Conservation (phyloP, 2,329 filamentous ascomycete species). For the Botryotinia narcissicola region DNA sequence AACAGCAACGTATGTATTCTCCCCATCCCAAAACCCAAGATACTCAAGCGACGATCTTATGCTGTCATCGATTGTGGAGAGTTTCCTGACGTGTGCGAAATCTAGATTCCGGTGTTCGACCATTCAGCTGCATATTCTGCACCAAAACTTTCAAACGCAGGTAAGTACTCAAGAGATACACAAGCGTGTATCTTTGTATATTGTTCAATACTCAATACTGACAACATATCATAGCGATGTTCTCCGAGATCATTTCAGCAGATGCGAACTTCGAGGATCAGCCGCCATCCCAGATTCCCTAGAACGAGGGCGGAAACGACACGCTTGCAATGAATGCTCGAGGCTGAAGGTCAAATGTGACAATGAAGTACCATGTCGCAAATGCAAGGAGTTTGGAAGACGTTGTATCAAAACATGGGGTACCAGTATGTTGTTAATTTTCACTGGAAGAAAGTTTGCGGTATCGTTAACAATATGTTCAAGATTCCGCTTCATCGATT, state of each 20-base stretch:
- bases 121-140: slow-evolving; percentile 39
- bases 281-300: slow-evolving; percentile 37
- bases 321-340: slow-evolving; percentile 39
- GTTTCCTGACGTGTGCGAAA: slow-evolving; percentile 21
- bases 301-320: slow-evolving; percentile 38
- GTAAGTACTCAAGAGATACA: slow-evolving; percentile 23
- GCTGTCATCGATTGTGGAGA: neutral
- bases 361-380: slow-evolving; percentile 36
- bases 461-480: slow-evolving; percentile 14
- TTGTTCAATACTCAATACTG: neutral
- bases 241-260: slow-evolving; percentile 38
- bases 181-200: neutral
- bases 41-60: neutral
- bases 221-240: slow-evolving; percentile 34
- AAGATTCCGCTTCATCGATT: slow-evolving; percentile 12
- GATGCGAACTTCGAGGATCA: slow-evolving; percentile 35
- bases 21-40: neutral
- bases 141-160: slow-evolving; percentile 40
- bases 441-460: neutral
- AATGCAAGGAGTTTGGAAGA: slow-evolving; percentile 38
- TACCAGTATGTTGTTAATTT: slow-evolving; percentile 22
- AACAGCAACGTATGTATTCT: slow-evolving; percentile 36
- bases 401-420: slow-evolving; percentile 35
- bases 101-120: slow-evolving; percentile 36
- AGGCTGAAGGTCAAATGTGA: slow-evolving; percentile 40